These are phyloP conservation scores for Termitomyces sp. DNA, from an alignment of 768 basidiomycete species.

Conservation along the genomic window DNA sequence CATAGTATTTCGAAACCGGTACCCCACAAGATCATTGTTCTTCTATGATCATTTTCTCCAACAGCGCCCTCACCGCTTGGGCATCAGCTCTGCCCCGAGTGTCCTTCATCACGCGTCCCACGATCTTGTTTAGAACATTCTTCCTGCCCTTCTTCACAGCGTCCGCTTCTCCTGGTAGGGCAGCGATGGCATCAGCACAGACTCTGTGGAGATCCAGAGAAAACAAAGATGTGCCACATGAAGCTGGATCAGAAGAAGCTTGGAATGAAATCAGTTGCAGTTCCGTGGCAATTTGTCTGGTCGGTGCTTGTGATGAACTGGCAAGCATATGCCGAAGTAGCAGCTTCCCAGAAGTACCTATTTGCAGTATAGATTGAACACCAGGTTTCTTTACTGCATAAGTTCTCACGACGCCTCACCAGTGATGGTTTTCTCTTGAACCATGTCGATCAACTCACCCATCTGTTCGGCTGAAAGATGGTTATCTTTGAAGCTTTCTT, in stretches of 20 bases:
- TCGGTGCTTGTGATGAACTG: conserved; percentile 32
- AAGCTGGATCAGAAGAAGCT: conserved; percentile 8
- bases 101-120: conserved; percentile 83
- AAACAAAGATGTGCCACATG: conserved; percentile 3
- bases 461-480: conserved; percentile 61
- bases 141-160: conserved; percentile 65
- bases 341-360: conserved; percentile 76
- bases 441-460: conserved; percentile 74
- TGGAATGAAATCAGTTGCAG: conserved; percentile 44
- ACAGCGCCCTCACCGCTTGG: conserved; percentile 42
- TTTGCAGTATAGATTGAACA: conserved; percentile 5
- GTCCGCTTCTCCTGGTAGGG: conserved; percentile 62
- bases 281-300: conserved; percentile 42
- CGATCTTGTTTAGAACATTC: conserved; percentile 78
- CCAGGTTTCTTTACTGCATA: not conserved
- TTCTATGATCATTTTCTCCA: conserved; percentile 43
- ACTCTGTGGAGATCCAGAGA: conserved; percentile 43
- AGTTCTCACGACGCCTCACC: conserved; percentile 35
- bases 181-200: conserved; percentile 62
- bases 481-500: conserved; percentile 53
- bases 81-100: conserved; percentile 81
- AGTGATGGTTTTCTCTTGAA: conserved; percentile 64
- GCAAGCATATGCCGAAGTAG: conserved; percentile 71
- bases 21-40: not conserved
- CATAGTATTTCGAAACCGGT: not conserved